phyloP scores from a whole-genome alignment of 306 rosid genomes.

The Fragaria iinumae region DNA sequence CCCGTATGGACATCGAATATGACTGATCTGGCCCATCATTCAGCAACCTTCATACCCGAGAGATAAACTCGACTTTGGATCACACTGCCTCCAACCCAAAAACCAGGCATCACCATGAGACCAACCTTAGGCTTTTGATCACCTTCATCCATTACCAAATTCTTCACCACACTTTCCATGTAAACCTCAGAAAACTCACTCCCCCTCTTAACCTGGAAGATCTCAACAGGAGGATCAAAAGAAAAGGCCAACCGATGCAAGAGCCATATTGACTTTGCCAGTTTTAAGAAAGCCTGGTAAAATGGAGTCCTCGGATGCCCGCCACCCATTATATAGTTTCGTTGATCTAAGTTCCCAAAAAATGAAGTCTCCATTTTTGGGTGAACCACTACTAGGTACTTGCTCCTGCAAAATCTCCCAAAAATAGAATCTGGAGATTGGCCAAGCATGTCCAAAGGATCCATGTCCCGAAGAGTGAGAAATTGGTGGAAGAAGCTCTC shows the following conservation, averaged over 20 bases:
- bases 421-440: constrained; percentile 89
- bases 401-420: constrained; percentile 90
- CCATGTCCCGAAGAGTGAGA: constrained; percentile 85
- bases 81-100: constrained; percentile 77
- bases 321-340: constrained; percentile 78
- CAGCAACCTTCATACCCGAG: constrained; percentile 87
- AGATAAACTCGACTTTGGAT: constrained; percentile 96
- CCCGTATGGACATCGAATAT: constrained; percentile 23
- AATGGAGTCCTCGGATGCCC: constrained; percentile 98
- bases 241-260: constrained; percentile 84
- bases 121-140: constrained; percentile 82
- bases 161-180: constrained; percentile 91
- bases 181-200: constrained; percentile 91
- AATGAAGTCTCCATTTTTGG: constrained; percentile 96
- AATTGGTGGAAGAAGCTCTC: constrained; percentile 85
- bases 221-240: constrained; percentile 75
- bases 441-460: constrained; percentile 91
- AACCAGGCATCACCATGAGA: constrained; percentile 97
- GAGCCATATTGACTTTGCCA: constrained; percentile 92
- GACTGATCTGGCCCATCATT: constrained; percentile 37
- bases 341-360: constrained; percentile 90
- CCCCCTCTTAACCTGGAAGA: constrained; percentile 88
- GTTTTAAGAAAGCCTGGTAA: constrained; percentile 91
- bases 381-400: constrained; percentile 85
- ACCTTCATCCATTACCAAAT: constrained; percentile 66